These are phyloP conservation scores for Pseudonectria buxi DNA, from an alignment of 2,329 filamentous ascomycete genomes.

Conservation along the genomic window DNA sequence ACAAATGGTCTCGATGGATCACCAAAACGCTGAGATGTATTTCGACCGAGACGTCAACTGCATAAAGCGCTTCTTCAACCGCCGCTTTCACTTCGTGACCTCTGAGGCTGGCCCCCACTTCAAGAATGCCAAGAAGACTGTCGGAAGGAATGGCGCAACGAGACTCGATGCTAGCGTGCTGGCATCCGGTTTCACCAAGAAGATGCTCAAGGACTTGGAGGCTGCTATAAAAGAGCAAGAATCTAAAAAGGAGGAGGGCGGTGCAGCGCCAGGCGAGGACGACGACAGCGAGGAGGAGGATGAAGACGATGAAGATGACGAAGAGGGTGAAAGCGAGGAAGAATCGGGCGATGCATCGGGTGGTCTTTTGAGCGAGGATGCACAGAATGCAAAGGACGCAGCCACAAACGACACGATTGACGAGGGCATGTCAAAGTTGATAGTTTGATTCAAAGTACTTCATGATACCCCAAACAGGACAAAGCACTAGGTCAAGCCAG, in stretches of 20 bases:
- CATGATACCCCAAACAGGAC: constrained; percentile 17
- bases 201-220: constrained; percentile 92
- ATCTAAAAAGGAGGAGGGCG: constrained; percentile 32
- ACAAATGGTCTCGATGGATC: constrained; percentile 95
- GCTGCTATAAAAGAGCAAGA: constrained; percentile 77
- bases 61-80: constrained; percentile 87
- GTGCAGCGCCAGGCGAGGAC: constrained; percentile 20
- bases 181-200: constrained; percentile 91
- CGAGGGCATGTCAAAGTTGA: constrained; percentile 23
- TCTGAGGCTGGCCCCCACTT: constrained; percentile 81
- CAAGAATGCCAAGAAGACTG: constrained; percentile 69
- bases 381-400: constrained; percentile 6
- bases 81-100: constrained; percentile 80
- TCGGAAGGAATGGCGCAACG: constrained; percentile 57
- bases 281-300: constrained; percentile 21
- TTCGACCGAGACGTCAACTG: constrained; percentile 95
- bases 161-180: constrained; percentile 83
- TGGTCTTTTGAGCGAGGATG: constrained; percentile 17
- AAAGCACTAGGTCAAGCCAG: constrained; percentile 2
- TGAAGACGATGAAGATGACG: constrained; percentile 24
- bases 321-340: constrained; percentile 18
- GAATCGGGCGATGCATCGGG: constrained; percentile 4
- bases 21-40: constrained; percentile 90
- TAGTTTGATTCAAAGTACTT: constrained; percentile 15
- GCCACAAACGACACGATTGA: constrained; percentile 12